Conservation (phyloP, 805 yeast species). For the Wickerhamiella azyma region DNA sequence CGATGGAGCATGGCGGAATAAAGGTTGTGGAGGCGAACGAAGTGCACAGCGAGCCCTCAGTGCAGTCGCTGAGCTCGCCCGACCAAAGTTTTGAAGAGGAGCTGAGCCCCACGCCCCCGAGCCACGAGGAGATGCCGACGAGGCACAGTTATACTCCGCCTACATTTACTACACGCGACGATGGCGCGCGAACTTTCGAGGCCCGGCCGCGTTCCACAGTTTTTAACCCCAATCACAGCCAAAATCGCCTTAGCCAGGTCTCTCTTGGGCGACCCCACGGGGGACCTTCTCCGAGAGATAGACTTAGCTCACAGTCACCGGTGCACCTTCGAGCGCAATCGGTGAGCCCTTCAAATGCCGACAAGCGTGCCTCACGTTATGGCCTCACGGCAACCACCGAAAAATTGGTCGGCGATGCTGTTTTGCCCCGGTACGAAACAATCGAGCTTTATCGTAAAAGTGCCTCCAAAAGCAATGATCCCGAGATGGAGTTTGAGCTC, state of each 20-base stretch:
- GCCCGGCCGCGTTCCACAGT: background rate
- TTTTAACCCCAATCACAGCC: background rate
- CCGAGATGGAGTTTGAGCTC: slow-evolving; percentile 73
- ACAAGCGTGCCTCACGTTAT: background rate
- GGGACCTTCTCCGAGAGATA: background rate
- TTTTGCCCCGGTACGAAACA: slow-evolving; percentile 68
- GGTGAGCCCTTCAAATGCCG: background rate
- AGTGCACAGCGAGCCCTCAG: background rate
- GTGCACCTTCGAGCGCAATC: background rate
- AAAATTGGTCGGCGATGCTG: slow-evolving; percentile 13
- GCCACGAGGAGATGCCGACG: background rate
- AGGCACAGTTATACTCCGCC: background rate
- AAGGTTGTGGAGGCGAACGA: background rate
- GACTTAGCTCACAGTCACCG: background rate
- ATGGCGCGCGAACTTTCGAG: slow-evolving; percentile 1
- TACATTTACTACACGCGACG: background rate
- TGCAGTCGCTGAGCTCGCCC: background rate
- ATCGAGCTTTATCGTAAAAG: slow-evolving; percentile 76
- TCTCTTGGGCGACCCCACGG: background rate
- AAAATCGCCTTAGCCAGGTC: background rate
- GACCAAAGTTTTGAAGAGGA: background rate
- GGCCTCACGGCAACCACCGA: slow-evolving; percentile 4
- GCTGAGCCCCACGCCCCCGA: background rate
- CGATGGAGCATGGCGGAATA: background rate
- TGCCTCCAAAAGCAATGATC: slow-evolving; percentile 75